Base-by-base conservation (phyloP, 352 stramenopile genomes). In the Globisporangium paddicum region DNA sequence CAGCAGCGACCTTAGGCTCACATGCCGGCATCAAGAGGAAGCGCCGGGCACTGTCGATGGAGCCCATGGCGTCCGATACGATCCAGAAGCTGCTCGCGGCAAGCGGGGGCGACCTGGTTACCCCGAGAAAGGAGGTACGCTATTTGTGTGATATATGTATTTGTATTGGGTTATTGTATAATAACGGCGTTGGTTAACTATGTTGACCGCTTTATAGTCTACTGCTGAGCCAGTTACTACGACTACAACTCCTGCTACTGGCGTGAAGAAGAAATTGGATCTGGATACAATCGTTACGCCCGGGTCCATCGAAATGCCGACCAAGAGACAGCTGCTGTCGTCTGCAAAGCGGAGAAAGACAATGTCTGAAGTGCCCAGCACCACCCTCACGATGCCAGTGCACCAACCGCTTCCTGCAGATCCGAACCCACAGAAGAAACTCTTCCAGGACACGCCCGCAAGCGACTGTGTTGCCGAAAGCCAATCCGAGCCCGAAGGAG, bases 21-120 rank as follows among this genome's bases (percentile, higher is more conserved):
- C 40, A 49, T 10, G 50, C 49, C 13, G 34, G 59, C 30, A 58
- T 64, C 30, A 58, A 52, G 50, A 45, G 73, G 28, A 89, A 90
- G 48, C 69, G 77, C 4, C 62, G 76, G 21, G 78, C 81, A 2
- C 40, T 77, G 18, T 89, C 78, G 5, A 90, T 90, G 81, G 81
- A 90, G 50, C 78, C 81, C 0, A 80, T 81, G 67, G 69, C 76
- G 34, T 86, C 78, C 3, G 75, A 90, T 46, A 67, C 73, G 2
- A 90, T 89, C 23, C 60, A 80, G 40, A 82, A 79, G 50, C 64
- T 86, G 28, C 61, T 90, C 16, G 72, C 68, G 2, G 63, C 51
- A 5, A 23, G 51, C 14, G 38, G 19, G 10, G 25, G 23, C 16
- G 25, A 52, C 13, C 19, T 45, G 6, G 9, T 45, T 18, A 58